A percentile compares a stretch with the other conserved stretches of the same genome.
Conservation (phyloP, 768 basidiomycete genomes). For the Suillus cothurnatus region DNA sequence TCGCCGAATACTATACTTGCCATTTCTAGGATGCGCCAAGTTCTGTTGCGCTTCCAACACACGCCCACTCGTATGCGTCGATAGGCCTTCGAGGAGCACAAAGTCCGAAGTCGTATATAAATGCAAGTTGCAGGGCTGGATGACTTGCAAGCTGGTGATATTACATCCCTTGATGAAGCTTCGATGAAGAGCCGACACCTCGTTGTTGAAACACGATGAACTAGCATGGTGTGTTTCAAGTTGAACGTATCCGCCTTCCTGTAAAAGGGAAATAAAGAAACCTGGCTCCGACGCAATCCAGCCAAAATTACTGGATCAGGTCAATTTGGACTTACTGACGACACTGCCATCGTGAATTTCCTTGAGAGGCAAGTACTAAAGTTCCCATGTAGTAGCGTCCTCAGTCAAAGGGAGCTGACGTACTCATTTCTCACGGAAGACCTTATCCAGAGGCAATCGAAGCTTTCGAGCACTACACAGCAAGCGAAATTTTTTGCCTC, state of each 20-base stretch:
- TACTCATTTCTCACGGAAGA: slow-evolving; percentile 31
- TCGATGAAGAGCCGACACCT: background rate
- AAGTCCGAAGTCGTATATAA: background rate
- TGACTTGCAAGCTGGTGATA: background rate
- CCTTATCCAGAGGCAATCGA: slow-evolving; percentile 28
- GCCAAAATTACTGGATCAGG: slow-evolving; percentile 22
- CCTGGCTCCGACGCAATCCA: slow-evolving; percentile 22
- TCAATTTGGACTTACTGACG: slow-evolving; percentile 4
- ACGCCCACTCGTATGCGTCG: slow-evolving; percentile 7
- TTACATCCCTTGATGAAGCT: background rate
- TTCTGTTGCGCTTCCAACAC: background rate
- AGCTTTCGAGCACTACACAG: slow-evolving; percentile 18
- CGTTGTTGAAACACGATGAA: slow-evolving; percentile 1
- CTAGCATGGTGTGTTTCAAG: background rate
- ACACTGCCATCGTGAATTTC: slow-evolving; percentile 29
- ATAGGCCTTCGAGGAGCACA: background rate
- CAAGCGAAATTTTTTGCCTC: slow-evolving; percentile 23
- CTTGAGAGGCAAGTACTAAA: slow-evolving; percentile 22
- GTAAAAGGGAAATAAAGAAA: slow-evolving; percentile 25
- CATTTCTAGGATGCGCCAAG: background rate
- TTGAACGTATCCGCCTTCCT: slow-evolving; percentile 2
- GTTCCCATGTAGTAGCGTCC: background rate
- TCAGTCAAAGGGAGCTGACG: slow-evolving; percentile 29
- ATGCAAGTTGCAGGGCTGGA: background rate
- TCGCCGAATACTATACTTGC: slow-evolving; percentile 8